These are phyloP conservation scores for Pseudomicrostroma phylloplanum DNA, from an alignment of 1,284 basidiomycete species.

Conservation along the genomic window DNA sequence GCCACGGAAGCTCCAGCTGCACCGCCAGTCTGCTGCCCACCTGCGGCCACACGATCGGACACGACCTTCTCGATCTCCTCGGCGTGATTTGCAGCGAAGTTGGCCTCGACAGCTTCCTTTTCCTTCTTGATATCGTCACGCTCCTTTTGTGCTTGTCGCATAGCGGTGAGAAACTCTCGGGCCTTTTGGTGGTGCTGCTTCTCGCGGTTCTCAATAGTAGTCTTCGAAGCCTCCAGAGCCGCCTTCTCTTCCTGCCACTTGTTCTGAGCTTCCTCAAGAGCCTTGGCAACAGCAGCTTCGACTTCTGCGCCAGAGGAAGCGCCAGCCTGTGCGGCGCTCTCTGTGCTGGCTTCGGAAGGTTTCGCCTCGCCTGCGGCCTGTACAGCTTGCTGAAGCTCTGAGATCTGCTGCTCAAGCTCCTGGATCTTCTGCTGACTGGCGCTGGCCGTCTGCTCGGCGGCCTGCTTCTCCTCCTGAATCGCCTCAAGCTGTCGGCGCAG, in stretches of 20 bases:
- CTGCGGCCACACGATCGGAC: constrained; percentile 19
- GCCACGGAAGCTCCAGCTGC: constrained; percentile 3
- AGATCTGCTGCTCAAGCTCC: constrained; percentile 55
- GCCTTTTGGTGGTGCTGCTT: constrained; percentile 31
- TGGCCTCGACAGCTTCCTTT: constrained; percentile 18
- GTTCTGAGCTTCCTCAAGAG: constrained; percentile 31
- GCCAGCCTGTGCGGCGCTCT: constrained; percentile 17
- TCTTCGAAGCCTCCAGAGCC: constrained; percentile 26
- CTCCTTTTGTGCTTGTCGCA: constrained; percentile 16
- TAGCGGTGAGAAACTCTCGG: constrained; percentile 23
- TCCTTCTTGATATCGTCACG: constrained; percentile 27
- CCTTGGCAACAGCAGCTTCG: constrained; percentile 16
- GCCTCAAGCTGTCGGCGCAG: no score
- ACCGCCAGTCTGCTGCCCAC: constrained; percentile 3
- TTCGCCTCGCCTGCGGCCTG: constrained; percentile 48
- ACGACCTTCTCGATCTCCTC: constrained; percentile 35
- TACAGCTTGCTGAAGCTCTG: constrained; percentile 49
- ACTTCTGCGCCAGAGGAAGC: constrained; percentile 16
- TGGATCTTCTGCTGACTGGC: constrained; percentile 47
- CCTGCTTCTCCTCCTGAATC: constrained; percentile 24
- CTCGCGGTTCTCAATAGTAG: constrained; percentile 17
- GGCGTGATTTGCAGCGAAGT: constrained; percentile 30
- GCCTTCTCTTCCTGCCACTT: constrained; percentile 32
- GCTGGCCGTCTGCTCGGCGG: constrained; percentile 28
- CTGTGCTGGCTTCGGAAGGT: constrained; percentile 24